Conservation (phyloP, 2,329 filamentous ascomycete genomes). For the Furcasterigmium furcatum region DNA sequence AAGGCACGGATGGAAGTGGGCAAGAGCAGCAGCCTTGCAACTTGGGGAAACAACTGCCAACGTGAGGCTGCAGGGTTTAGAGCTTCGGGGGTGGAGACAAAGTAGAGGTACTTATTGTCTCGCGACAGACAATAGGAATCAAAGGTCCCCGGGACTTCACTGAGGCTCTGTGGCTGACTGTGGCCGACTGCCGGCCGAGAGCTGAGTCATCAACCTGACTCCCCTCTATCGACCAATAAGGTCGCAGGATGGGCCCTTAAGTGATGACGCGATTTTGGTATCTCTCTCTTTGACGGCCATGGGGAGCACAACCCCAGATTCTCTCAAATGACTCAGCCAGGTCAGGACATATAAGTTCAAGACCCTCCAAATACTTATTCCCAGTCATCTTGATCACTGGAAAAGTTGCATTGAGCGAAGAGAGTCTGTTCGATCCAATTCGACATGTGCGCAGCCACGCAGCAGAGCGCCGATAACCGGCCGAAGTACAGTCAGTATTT, state of each 20-base stretch:
- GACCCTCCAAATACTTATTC: not conserved
- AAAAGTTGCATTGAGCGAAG: not conserved
- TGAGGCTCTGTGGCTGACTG: not conserved
- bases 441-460: not conserved
- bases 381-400: not conserved
- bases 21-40: not conserved
- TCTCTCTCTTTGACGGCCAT: not conserved
- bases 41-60: not conserved
- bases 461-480: slow-evolving; percentile 11
- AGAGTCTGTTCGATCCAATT: not conserved
- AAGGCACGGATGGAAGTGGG: not conserved
- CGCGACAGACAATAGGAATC: no score
- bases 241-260: not conserved
- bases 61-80: not conserved
- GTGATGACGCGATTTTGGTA: slow-evolving; percentile 3
- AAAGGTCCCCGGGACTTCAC: not conserved
- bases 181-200: not conserved
- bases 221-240: not conserved
- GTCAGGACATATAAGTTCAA: not conserved
- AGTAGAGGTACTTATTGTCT: no score
- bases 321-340: slow-evolving; percentile 3
- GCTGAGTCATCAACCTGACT: not conserved
- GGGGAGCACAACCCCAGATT: not conserved
- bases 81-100: not conserved
- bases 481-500: slow-evolving; percentile 28